Base-by-base conservation (phyloP, 495 filamentous ascomycete species). In the Cudoniella acicularis region DNA sequence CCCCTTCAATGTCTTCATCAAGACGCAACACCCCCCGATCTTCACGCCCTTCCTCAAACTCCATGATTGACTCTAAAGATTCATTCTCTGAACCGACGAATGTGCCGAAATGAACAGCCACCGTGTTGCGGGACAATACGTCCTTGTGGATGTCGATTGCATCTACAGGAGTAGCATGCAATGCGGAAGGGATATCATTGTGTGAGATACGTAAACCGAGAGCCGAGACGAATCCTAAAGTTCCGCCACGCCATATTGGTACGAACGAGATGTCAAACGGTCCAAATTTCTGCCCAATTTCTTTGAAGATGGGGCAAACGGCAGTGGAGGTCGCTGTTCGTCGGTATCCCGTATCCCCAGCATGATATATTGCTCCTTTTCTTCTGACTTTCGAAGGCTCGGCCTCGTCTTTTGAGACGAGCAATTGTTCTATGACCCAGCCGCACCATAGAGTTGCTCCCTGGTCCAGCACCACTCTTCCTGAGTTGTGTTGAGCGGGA, bases 211-310 rank as follows among this genome's bases (percentile, higher is more conserved):
- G 53, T 16, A 64, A 25, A 1, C 61, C 61, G 20, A 64, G 25
- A 24, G 40, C 10, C 1, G 61, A 64, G 11, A 64, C 49, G 21
- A 64, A 64, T 10, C 57, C 56, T 11, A 64, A 27, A 36, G 50
- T 64, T 4, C 61, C 61, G 6, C 61, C 61, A 22, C 94, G 92
- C 43, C 93, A 93, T 60, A 98, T 96, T 20, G 93, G 93, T 56
- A 98, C 91, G 62, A 98, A 68, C 1, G 93, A 92, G 27, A 98
- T 82, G 70, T 98, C 92, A 65, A 98, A 95, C 10, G 88, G 87
- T 0, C 94, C 94, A 11, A 90, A 82, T 56, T 81, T 82, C 48
- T 87, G 72, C 56, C 93, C 93, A 49, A 97, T 88, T 68, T 96
- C 78, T 57, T 85, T 83, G 75, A 98, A 98, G 24, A 90, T 87